These are phyloP conservation scores for Malus hybrid DNA, from an alignment of 331 rosid species.

Conservation along the genomic window DNA sequence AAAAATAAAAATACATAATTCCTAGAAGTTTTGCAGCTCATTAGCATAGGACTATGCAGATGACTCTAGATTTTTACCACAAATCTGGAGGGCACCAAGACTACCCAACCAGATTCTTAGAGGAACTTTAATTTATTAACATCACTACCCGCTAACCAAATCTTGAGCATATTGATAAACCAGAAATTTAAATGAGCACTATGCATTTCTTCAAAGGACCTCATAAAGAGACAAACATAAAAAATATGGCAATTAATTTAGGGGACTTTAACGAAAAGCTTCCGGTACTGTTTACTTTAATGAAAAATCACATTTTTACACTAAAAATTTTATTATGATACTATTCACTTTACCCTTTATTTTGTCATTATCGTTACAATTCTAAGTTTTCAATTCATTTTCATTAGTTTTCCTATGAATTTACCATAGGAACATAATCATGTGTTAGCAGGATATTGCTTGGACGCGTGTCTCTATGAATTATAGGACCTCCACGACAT, in stretches of 20 bases:
- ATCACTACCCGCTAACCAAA: neutral
- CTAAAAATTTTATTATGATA: too few species aligned
- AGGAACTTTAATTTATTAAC: neutral
- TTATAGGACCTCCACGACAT: slow-evolving; percentile 83
- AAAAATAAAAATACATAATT: too few species aligned
- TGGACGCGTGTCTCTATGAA: slow-evolving; percentile 82
- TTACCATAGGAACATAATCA: slow-evolving; percentile 72
- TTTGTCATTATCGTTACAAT: too few species aligned
- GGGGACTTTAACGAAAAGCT: too few species aligned
- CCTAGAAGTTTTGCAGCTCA: neutral
- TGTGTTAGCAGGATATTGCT: slow-evolving; percentile 87
- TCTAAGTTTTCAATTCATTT: too few species aligned
- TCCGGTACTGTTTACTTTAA: too few species aligned
- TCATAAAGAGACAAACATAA: neutral
- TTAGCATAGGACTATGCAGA: neutral
- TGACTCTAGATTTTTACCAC: too few species aligned
- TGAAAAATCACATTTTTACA: too few species aligned
- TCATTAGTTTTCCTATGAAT: too few species aligned
- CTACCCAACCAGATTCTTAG: neutral
- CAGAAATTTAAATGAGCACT: neutral
- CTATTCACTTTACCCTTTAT: too few species aligned
- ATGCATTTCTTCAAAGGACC: neutral
- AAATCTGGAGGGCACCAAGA: neutral
- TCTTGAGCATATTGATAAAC: neutral
- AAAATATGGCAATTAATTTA: slow-evolving; percentile 10